Evolutionary conservation across 306 rosid species (phyloP), one percentile per base, ranked within the genome.

Genomic region (Senna tora): DNA sequence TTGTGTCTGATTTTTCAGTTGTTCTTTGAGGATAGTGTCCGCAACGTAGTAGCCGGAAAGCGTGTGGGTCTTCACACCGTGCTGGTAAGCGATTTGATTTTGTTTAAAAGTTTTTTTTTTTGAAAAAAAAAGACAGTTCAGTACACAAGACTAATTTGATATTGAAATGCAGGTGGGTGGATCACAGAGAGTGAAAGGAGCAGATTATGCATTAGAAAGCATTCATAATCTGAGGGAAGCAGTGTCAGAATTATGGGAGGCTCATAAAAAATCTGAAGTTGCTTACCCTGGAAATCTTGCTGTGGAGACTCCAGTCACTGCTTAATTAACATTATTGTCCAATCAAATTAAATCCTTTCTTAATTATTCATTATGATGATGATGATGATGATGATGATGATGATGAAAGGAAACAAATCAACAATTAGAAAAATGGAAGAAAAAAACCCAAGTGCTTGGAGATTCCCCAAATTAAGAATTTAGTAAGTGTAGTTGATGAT

Each of bases 191-290:
- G 84, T 88, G 22, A 89, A 89, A 85, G 99, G 93, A 28, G 97
- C 99, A 22, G 99, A 95, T 83, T 88, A 85, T 84, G 97, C 96
- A 5, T 77, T 95, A 46, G 97, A 91, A 81, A 95, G 96, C 79
- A 91, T 91, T 69, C 99, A 95, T 81, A 95, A 95, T 64, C 90
- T 95, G 1, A 95, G 92, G 66, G 96, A 95, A 41, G 99, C 97
- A 66, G 61, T 95, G 43, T 90, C 96, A 47, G 92, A 95, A 74
- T 83, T 95, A 38, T 95, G 96, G 96, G 93, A 95, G 45, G 85
- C 52, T 68, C 93, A 82, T 21, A 72, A 65, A 22, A 88, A 84
- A 87, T 84, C 98, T 45, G 89, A 87, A 75, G 88, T 83, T 76
- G 81, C 84, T 62, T 89, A 87, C 78, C 36, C 98, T 60, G 84